Evolutionary conservation across 1,139 yeast genomes (phyloP).

Genomic region (Magnusiomyces suaveolens): DNA sequence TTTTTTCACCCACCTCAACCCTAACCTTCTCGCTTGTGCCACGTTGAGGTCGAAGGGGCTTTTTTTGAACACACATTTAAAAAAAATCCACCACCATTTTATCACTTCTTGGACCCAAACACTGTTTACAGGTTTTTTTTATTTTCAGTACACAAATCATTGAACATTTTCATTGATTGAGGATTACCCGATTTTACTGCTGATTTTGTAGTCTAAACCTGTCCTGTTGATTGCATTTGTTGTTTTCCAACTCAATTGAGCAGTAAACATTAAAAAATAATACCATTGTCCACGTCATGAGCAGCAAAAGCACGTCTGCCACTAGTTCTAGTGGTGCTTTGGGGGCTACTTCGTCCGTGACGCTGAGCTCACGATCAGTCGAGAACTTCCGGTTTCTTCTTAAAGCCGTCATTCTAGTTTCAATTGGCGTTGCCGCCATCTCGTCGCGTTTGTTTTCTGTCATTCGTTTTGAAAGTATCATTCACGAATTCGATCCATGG

Average conservation of each 20-base stretch:
- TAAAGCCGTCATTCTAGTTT: slow-evolving; percentile 53
- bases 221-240: background rate
- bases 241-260: background rate
- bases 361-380: slow-evolving; percentile 14
- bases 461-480: slow-evolving; percentile 72
- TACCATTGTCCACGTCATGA: background rate
- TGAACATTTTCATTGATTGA: background rate
- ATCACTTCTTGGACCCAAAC: background rate
- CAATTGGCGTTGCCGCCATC: slow-evolving; percentile 82
- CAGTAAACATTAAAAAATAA: background rate
- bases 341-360: background rate
- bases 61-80: background rate
- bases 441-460: slow-evolving; percentile 69
- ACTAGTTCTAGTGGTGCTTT: background rate
- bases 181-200: background rate
- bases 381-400: slow-evolving; percentile 36
- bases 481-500: slow-evolving; percentile 99
- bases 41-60: background rate
- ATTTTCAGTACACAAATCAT: background rate
- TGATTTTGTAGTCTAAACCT: background rate
- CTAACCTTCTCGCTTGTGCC: slow-evolving; percentile 1
- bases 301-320: background rate
- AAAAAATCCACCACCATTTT: background rate
- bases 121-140: background rate
- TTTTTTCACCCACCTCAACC: background rate